Evolutionary conservation across 495 filamentous ascomycete species (phyloP).

Genomic region (Xylaria flabelliformis): DNA sequence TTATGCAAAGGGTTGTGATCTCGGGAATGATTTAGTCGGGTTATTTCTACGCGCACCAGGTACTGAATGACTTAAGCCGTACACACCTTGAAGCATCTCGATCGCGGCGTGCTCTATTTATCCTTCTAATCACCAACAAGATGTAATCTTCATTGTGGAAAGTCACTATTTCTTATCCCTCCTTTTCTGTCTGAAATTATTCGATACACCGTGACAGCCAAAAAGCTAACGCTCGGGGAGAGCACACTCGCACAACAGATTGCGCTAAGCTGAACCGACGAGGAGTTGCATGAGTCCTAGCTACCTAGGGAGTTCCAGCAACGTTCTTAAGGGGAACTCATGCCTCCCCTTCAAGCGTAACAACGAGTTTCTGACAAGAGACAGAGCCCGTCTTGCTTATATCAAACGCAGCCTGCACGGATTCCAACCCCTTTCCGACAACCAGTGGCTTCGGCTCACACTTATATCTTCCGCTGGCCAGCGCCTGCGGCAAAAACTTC

Average conservation of each 20-base stretch:
- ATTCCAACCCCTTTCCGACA: constrained; percentile 35
- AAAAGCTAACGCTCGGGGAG: background rate
- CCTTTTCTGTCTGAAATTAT: background rate
- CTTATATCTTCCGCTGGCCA: constrained; percentile 30
- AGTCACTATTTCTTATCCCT: background rate
- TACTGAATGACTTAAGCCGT: background rate
- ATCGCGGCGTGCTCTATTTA: too few species aligned
- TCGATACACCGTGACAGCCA: background rate
- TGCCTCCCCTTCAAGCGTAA: constrained; percentile 20
- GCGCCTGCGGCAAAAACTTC: constrained; percentile 31
- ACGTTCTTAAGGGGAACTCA: background rate
- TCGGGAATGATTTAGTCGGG: background rate
- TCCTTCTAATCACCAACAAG: background rate
- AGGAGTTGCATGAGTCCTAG: background rate
- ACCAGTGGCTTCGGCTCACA: constrained; percentile 33
- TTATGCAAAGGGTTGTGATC: background rate
- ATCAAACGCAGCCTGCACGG: constrained; percentile 35
- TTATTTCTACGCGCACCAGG: background rate
- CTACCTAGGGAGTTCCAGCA: too few species aligned
- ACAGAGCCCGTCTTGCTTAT: constrained; percentile 22
- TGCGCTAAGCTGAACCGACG: background rate
- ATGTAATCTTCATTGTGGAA: background rate
- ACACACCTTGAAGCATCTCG: too few species aligned
- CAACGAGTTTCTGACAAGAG: constrained; percentile 38
- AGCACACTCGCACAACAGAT: background rate